Evolutionary conservation across 768 basidiomycete genomes (phyloP), one percentile per base, ranked within the genome.

Genomic region (Hirschioporus abietinus): DNA sequence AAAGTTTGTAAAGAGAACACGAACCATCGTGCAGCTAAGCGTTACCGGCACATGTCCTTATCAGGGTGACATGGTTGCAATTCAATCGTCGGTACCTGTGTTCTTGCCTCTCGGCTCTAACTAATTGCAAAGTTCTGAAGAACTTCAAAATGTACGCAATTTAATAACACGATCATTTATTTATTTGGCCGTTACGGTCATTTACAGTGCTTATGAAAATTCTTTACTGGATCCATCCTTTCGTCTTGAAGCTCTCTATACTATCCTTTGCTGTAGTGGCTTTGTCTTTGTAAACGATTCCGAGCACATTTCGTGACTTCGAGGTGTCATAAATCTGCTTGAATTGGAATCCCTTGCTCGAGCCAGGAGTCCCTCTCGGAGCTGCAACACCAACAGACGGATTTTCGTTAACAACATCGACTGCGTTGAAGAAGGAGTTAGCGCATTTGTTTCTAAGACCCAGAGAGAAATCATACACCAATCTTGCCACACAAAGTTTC

Each of bases 231-330:
- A 67, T 35, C 72, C 72, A 74, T 1, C 72, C 72, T 65, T 67
- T 69, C 66, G 65, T 64, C 64, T 69, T 71, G 64, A 71, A 73
- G 59, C 73, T 69, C 35, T 58, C 70, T 4, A 75, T 12, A 0
- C 66, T 66, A 63, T 73, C 74, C 61, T 64, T 67, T 8, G 68
- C 69, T 1, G 61, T 66, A 63, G 74, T 70, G 20, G 71, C 67
- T n/a, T 71, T 65, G 6, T 64, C 62, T 25, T 64, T 69, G 60
- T 68, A 72, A 34, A 69, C 64, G n/a, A 74, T 64, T 1, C 71
- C 72, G 8, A 75, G 65, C 8, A 73, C 64, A 12, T 65, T 59
- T n/a, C 42, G 58, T 24, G 65, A 60, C 63, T 68, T 71, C 8
- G 67, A n/a, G 26, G 66, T 65, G 58, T 68, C 66, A 58, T 58